Percentiles rank a stretch among this genome's conserved stretches.
Evolutionary conservation across 345 rosid genomes (phyloP).

Genomic region (Lepidium didymum): DNA sequence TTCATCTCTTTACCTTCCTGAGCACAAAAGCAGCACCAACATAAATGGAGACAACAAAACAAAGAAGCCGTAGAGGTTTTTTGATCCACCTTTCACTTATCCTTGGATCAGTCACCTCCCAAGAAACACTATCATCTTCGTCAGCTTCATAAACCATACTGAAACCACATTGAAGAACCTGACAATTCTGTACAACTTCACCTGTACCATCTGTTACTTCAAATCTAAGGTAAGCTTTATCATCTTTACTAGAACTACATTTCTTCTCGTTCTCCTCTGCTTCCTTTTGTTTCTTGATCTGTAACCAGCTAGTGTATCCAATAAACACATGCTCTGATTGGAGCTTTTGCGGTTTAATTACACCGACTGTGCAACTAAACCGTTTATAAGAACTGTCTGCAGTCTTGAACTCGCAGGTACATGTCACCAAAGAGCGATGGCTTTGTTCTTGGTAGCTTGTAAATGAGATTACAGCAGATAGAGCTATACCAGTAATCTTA

Average conservation of each 20-base stretch:
- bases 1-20: background rate
- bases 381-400: background rate
- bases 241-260: background rate
- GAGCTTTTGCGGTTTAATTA: background rate
- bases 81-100: background rate
- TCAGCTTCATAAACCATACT: background rate
- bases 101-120: background rate
- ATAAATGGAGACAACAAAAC: background rate
- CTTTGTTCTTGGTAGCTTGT: background rate
- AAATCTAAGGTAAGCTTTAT: background rate
- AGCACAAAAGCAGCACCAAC: background rate
- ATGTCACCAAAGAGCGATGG: background rate
- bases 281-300: background rate
- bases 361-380: background rate
- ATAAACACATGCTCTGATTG: constrained; percentile 8
- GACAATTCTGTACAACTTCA: background rate
- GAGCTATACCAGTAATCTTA: background rate
- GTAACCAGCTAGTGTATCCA: background rate
- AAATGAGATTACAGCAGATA: background rate
- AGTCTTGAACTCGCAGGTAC: background rate
- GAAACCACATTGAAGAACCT: constrained; percentile 8
- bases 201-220: constrained; percentile 13
- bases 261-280: background rate
- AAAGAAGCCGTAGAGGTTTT: constrained; percentile 4
- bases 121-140: background rate